Evolutionary conservation across 305 asterid genomes (phyloP).

Genomic region (Caryopteris hybrid): DNA sequence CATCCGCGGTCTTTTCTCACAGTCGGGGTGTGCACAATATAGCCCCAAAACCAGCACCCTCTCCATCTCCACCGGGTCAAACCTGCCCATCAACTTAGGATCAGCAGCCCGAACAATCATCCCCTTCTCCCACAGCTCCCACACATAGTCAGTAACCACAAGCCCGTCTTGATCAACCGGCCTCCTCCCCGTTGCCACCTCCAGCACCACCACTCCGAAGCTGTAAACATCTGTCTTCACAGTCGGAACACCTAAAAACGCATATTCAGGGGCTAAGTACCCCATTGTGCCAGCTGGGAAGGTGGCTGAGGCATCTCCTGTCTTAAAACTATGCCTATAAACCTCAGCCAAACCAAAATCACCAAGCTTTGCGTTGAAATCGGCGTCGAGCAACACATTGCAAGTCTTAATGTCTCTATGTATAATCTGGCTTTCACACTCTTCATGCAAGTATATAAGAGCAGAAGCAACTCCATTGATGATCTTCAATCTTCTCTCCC

Average conservation of each 20-base stretch:
- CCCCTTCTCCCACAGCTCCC: conserved; percentile 73
- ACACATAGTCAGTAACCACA: conserved; percentile 51
- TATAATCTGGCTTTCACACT: conserved; percentile 69
- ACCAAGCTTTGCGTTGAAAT: conserved; percentile 64
- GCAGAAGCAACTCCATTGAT: conserved; percentile 65
- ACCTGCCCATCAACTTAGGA: conserved; percentile 39
- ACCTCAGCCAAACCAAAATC: conserved; percentile 87
- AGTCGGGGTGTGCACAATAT: conserved; percentile 53
- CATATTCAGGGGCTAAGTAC: conserved; percentile 79
- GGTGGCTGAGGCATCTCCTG: conserved; percentile 36
- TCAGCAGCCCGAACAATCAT: conserved; percentile 55
- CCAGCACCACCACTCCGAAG: conserved; percentile 76
- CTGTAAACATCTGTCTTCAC: conserved; percentile 73
- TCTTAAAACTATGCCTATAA: conserved; percentile 38
- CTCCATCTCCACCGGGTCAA: conserved; percentile 46
- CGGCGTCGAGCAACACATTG: conserved; percentile 60
- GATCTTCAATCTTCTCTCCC: conserved; percentile 61
- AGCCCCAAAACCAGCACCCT: conserved; percentile 57
- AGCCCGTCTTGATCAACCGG: conserved; percentile 56
- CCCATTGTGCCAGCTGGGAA: conserved; percentile 85
- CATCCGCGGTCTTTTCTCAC: conserved; percentile 61
- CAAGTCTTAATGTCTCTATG: conserved; percentile 77
- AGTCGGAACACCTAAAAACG: conserved; percentile 53
- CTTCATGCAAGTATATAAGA: conserved; percentile 67
- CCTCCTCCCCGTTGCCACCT: conserved; percentile 62